Evolutionary conservation across 2,329 filamentous ascomycete genomes (phyloP).

Genomic region (Diaporthe helianthi): DNA sequence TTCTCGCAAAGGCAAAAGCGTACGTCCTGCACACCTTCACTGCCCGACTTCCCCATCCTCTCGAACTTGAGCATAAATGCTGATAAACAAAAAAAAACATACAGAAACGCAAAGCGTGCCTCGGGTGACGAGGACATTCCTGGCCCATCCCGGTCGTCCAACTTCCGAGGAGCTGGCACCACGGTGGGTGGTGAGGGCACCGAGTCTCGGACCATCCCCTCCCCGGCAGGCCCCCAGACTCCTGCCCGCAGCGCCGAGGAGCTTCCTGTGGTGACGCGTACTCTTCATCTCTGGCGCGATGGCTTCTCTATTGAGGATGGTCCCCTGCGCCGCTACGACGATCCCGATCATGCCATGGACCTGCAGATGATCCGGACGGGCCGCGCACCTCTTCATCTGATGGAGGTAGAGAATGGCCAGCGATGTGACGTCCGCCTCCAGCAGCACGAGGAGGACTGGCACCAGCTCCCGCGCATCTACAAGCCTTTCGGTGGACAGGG

Average conservation of each 20-base stretch:
- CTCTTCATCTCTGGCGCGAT: conserved; percentile 81
- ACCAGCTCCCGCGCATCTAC: conserved; percentile 75
- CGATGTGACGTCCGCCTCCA: conserved; percentile 81
- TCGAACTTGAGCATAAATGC: neutral
- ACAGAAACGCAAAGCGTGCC: conserved; percentile 64
- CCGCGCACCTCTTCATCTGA: conserved; percentile 77
- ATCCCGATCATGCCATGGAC: conserved; percentile 75
- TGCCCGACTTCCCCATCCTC: neutral
- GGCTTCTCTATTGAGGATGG: conserved; percentile 88
- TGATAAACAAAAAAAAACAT: conserved; percentile 36
- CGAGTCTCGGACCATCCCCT: conserved; percentile 73
- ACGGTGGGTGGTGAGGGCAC: conserved; percentile 81
- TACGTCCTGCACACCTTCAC: conserved; percentile 45
- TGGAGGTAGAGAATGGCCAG: conserved; percentile 78
- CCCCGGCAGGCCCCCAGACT: conserved; percentile 48
- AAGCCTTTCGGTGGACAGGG: conserved; percentile 77
- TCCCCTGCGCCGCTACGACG: conserved; percentile 77
- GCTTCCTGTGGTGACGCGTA: conserved; percentile 51
- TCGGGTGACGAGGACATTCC: conserved; percentile 47
- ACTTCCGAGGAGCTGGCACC: conserved; percentile 74
- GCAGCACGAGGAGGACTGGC: conserved; percentile 78
- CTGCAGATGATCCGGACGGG: conserved; percentile 79
- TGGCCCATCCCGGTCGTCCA: conserved; percentile 52
- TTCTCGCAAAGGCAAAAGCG: conserved; percentile 69
- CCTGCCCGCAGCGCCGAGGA: conserved; percentile 40